Percentiles rank a stretch among this genome's conserved stretches.
These are phyloP conservation scores for Clarireedia homoeocarpa DNA, from an alignment of 2,329 filamentous ascomycete genomes.

Conservation along the genomic window DNA sequence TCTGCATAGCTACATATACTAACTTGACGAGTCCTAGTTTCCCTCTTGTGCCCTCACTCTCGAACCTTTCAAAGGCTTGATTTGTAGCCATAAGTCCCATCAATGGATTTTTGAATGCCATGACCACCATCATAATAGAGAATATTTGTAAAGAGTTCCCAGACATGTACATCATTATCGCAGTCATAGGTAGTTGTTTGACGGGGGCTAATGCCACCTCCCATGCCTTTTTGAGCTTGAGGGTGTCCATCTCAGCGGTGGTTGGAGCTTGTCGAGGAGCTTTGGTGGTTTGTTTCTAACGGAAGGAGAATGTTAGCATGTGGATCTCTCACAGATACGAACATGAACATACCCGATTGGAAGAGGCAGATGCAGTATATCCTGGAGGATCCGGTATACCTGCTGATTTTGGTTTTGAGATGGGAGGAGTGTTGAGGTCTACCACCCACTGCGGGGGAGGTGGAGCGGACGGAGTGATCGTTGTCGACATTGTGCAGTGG, in stretches of 20 bases:
- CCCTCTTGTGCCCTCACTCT: slow-evolving; percentile 67
- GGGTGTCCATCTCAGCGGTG: slow-evolving; percentile 80
- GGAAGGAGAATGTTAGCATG: neutral
- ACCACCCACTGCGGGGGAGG: slow-evolving; percentile 72
- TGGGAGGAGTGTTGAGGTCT: slow-evolving; percentile 65
- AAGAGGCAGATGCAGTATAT: slow-evolving; percentile 48
- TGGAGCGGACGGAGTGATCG: slow-evolving; percentile 15
- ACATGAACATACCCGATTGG: slow-evolving; percentile 46
- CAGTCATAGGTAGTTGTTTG: slow-evolving; percentile 95
- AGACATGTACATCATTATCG: slow-evolving; percentile 99
- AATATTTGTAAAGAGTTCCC: slow-evolving; percentile 98
- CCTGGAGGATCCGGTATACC: slow-evolving; percentile 80
- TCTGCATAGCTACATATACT: slow-evolving; percentile 80
- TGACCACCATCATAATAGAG: slow-evolving; percentile 99
- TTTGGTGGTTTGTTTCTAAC: slow-evolving; percentile 32
- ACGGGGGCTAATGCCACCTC: slow-evolving; percentile 89
- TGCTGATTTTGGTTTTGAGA: slow-evolving; percentile 54
- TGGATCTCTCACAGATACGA: too few species aligned
- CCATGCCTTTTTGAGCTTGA: slow-evolving; percentile 99
- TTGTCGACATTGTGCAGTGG: neutral
- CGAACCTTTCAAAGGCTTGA: slow-evolving; percentile 82
- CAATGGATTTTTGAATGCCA: slow-evolving; percentile 96
- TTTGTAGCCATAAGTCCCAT: slow-evolving; percentile 77
- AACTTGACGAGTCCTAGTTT: slow-evolving; percentile 78
- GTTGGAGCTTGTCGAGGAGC: slow-evolving; percentile 57